Base-by-base conservation (phyloP, 2,329 filamentous ascomycete species). In the Verticillium longisporum region DNA sequence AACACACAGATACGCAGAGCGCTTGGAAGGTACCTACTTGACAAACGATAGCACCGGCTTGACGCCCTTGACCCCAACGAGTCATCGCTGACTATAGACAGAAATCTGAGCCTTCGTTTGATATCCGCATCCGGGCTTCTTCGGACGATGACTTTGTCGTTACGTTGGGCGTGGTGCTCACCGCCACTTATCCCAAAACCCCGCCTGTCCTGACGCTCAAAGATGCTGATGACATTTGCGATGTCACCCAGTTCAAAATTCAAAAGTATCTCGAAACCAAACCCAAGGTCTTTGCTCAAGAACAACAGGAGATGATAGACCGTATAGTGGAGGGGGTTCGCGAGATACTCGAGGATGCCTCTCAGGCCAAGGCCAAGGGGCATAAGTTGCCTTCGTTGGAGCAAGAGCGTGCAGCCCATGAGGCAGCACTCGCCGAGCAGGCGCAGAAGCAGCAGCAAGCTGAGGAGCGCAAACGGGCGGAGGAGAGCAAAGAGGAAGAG, bases 141-240 rank as follows among this genome's bases (percentile, higher is more conserved):
- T 88, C 86, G 0, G 89, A 95, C 69, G 82, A 86, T 41, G 88
- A 92, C 57, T 83, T 92, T 63, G 82, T 82, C 32, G 80, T 92
- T 45, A 86, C 85, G 1, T 76, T 98, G 18, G 82, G 85, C 56
- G 91, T 96, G 59, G 88, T 90, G 61, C 79, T 98, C 66, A 95
- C 92, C 9, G 90, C 92, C 6, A 96, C 93, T 0, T 98, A 98
- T 72, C 95, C 94, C 4, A 96, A 91, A 71, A 90, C 92, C 1
- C 78, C 87, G 1, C 93, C 93, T 1, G 77, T 91, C 11, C 76
- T 97, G 14, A 86, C 83, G 4, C 71, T 96, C 55, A 88, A 90
- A 65, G 80, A 87, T 60, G 77, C 86, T 54, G 79, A 81, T 32
- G 80, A 83, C 55, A 78, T 97, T 60, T 86, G 87, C 54, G 88